Percentiles rank a stretch among this genome's conserved stretches.
Conservation (phyloP, 2,329 filamentous ascomycete genomes). For the Fusarium lateritium region DNA sequence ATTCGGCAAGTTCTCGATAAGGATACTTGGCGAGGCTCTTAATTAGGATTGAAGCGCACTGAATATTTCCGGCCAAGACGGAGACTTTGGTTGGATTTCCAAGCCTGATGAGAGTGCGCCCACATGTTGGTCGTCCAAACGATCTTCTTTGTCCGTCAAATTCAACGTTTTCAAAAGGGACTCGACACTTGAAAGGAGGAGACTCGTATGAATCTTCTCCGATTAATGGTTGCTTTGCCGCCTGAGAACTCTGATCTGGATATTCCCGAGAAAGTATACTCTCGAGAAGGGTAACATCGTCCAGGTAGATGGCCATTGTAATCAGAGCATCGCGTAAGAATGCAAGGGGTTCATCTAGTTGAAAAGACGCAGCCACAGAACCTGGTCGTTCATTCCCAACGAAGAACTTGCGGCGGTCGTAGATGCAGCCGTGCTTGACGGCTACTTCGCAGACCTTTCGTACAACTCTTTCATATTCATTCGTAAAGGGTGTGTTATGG, state of each 20-base stretch:
- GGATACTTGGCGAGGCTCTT: not conserved
- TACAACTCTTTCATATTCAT: not conserved
- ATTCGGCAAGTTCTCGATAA: accelerated
- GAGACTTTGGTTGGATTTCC: not conserved
- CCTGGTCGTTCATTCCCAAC: accelerated
- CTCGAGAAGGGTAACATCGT: not conserved
- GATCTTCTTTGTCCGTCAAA: too few species aligned
- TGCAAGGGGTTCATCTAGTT: not conserved
- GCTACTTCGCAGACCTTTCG: not conserved
- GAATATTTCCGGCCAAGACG: not conserved
- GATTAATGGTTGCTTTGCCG: accelerated
- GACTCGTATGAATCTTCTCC: accelerated
- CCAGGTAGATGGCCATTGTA: not conserved
- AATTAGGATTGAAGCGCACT: not conserved
- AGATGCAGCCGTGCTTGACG: slow-evolving; percentile 4
- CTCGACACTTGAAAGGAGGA: not conserved
- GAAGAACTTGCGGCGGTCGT: slow-evolving; percentile 11
- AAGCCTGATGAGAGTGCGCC: slow-evolving; percentile 1
- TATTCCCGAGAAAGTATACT: not conserved
- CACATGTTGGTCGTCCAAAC: not conserved
- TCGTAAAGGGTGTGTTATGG: too few species aligned
- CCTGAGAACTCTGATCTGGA: too few species aligned
- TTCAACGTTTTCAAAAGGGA: not conserved
- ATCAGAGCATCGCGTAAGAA: not conserved
- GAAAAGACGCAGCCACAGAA: too few species aligned